phyloP scores from a whole-genome alignment of 768 basidiomycete species.

The Lentinula raphanica region DNA sequence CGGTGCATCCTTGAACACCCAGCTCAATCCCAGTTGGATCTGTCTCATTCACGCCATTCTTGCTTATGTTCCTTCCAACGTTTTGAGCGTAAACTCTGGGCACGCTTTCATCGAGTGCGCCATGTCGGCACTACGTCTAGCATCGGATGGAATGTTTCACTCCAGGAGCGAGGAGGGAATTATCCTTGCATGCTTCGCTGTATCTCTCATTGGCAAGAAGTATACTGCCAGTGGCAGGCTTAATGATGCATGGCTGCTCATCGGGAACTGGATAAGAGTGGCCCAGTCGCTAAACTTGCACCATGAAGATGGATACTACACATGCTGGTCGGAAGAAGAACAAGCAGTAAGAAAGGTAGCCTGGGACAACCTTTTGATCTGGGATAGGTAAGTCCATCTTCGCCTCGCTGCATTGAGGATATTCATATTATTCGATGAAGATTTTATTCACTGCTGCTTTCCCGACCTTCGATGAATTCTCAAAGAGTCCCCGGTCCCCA shows the following conservation, averaged over 20 bases:
- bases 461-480: neutral
- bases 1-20: constrained; percentile 18
- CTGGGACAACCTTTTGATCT: constrained; percentile 39
- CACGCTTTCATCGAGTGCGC: constrained; percentile 35
- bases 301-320: constrained; percentile 33
- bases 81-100: neutral
- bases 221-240: constrained; percentile 41
- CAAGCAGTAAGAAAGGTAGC: constrained; percentile 33
- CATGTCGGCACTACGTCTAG: constrained; percentile 39
- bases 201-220: constrained; percentile 39
- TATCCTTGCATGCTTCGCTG: constrained; percentile 41
- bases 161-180: constrained; percentile 44
- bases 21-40: constrained; percentile 48
- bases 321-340: constrained; percentile 42
- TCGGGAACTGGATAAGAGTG: constrained; percentile 33
- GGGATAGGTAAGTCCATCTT: constrained; percentile 32
- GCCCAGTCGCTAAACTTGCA: constrained; percentile 40
- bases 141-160: constrained; percentile 39
- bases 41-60: constrained; percentile 45
- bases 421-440: neutral
- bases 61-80: constrained; percentile 29
- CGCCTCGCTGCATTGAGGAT: neutral
- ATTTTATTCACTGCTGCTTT: neutral
- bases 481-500: neutral
- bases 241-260: constrained; percentile 46